Percentiles rank a stretch among this genome's conserved stretches.
These are phyloP conservation scores for Fusarium albosuccineum DNA, from an alignment of 2,329 filamentous ascomycete species.

Conservation along the genomic window DNA sequence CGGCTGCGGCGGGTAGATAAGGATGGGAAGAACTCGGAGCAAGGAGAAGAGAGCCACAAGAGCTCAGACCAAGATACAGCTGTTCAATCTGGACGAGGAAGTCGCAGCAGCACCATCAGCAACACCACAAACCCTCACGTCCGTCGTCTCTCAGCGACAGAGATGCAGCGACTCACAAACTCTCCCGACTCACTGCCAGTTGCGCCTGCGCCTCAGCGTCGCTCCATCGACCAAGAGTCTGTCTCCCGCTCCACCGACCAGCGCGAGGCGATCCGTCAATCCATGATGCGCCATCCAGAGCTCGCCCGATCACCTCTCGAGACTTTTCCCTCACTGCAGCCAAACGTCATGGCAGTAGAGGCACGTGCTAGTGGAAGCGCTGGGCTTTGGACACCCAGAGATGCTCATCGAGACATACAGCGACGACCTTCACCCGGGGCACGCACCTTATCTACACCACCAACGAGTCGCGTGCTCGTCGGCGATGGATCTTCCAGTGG, in stretches of 20 bases:
- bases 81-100: slow-evolving; percentile 38
- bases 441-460: slow-evolving; percentile 66
- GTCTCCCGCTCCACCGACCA: slow-evolving; percentile 45
- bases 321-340: slow-evolving; percentile 30
- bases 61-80: slow-evolving; percentile 23
- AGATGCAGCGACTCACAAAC: slow-evolving; percentile 70
- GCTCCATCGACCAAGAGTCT: slow-evolving; percentile 56
- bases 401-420: slow-evolving; percentile 39
- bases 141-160: slow-evolving; percentile 67
- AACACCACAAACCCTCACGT: slow-evolving; percentile 56
- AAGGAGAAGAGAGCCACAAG: slow-evolving; percentile 20
- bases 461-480: slow-evolving; percentile 58
- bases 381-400: slow-evolving; percentile 28
- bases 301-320: slow-evolving; percentile 19
- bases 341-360: slow-evolving; percentile 46
- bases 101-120: slow-evolving; percentile 49
- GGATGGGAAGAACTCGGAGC: slow-evolving; percentile 7
- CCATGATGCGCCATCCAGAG: slow-evolving; percentile 47
- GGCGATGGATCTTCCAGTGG: slow-evolving; percentile 41
- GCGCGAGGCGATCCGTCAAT: slow-evolving; percentile 49
- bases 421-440: slow-evolving; percentile 53
- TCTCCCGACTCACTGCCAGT: slow-evolving; percentile 71
- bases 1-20: neutral
- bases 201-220: slow-evolving; percentile 55
- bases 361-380: slow-evolving; percentile 25